Conservation (phyloP, 169 alveolate species). For the Plasmodium inui region DNA sequence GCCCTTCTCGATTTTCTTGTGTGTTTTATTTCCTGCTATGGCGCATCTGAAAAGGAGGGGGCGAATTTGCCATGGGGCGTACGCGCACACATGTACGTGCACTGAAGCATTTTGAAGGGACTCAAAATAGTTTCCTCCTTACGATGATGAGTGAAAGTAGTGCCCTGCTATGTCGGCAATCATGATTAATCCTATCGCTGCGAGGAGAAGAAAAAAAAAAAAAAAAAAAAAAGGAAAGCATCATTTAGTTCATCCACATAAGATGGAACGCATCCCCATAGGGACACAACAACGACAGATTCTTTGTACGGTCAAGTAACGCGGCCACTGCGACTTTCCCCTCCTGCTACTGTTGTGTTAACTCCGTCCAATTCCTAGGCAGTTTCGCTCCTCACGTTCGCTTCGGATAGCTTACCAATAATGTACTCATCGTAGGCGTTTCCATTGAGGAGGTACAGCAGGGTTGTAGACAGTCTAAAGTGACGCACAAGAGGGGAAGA, state of each 20-base stretch:
- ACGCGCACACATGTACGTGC: not conserved
- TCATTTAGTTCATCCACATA: not conserved
- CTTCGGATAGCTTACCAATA: constrained; percentile 11
- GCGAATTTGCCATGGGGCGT: not conserved
- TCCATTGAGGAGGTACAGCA: constrained; percentile 66
- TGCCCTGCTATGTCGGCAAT: constrained; percentile 77
- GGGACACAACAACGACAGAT: not conserved
- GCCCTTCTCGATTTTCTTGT: constrained; percentile 76
- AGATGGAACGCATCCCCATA: not conserved
- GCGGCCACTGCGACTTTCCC: not conserved
- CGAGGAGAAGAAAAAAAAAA: not conserved
- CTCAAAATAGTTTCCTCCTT: constrained; percentile 19
- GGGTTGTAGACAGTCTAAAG: constrained; percentile 61
- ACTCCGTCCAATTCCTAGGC: not conserved
- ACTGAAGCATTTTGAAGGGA: not conserved
- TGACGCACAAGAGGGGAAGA: not conserved
- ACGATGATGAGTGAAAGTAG: constrained; percentile 74
- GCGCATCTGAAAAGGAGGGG: constrained; percentile 35
- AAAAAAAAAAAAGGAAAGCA: not conserved
- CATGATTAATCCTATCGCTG: constrained; percentile 71
- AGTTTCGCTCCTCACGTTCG: not conserved
- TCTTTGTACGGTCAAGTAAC: not conserved
- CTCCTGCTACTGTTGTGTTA: not conserved
- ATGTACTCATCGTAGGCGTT: constrained; percentile 54
- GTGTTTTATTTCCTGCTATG: constrained; percentile 73